Conservation (phyloP, 116 monocot species). For the Papilionanthe hybrid region DNA sequence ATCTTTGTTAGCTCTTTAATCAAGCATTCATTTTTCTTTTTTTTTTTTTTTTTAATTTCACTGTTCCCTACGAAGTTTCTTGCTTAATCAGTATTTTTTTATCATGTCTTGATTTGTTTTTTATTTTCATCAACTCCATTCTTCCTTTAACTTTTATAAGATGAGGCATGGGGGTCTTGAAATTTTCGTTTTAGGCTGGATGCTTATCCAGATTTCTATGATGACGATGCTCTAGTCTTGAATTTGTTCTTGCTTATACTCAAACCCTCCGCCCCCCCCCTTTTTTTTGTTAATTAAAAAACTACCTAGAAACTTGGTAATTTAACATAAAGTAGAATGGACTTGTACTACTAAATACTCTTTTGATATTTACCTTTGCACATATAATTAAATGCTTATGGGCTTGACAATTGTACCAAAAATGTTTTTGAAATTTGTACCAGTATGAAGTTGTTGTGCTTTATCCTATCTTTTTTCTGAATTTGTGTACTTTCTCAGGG, state of each 20-base stretch:
- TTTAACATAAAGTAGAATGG: neutral
- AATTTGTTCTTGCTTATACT: neutral
- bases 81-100: neutral
- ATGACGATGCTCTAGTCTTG: neutral
- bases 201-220: neutral
- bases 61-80: neutral
- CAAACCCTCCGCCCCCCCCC: too few species aligned
- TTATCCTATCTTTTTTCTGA: neutral
- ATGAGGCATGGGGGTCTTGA: neutral
- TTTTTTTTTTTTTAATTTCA: neutral
- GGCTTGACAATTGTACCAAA: neutral
- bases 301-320: neutral
- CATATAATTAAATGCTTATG: neutral
- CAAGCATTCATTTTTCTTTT: neutral
- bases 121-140: neutral
- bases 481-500: slow-evolving; percentile 17
- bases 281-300: neutral
- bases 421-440: neutral
- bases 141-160: neutral
- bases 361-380: neutral
- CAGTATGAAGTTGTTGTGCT: neutral
- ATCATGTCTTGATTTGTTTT: neutral
- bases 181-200: neutral
- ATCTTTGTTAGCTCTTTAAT: neutral
- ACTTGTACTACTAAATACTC: neutral